Base-by-base conservation (phyloP, 805 yeast species). In the Spencermartinsiella europaea region DNA sequence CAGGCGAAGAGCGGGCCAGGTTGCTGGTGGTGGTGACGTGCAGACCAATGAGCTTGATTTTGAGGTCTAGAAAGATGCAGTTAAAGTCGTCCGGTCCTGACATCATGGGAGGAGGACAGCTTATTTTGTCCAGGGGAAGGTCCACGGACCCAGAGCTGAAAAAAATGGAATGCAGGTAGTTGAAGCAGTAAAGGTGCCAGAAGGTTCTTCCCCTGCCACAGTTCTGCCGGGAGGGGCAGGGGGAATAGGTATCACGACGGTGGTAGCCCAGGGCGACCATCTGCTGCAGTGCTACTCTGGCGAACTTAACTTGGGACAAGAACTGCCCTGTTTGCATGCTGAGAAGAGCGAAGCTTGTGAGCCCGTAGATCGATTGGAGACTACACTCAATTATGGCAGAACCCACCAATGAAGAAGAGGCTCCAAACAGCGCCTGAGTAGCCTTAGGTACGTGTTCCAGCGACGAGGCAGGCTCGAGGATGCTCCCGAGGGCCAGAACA, bases 381-480 rank as follows among this genome's bases (percentile, higher is more conserved):
- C 27, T 37, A 14, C 41, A 36, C 15, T 43, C 46, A 5, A 43
- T 21, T 17, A 43, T 15, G 14, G 41, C 41, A 35, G 46, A 17
- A 3, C 41, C 40, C 8, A 43, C 41, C 20, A 34, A 20, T 8
- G 46, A 43, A 15, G 37, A 21, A 12, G 46, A 40, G 25, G 41
- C 46, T 15, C 38, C 37, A 33, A 43, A 43, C 21, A 43, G 34
- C 25, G 22, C 22, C 37, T n/a, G 21, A 4, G 36, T 28, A 19
- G 27, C 19, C 14, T 25, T 21, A 5, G 25, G 31, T 5, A 19
- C 41, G 12, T 40, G 14, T 28, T 36, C 46, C 21, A 34, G 25
- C 3, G 40, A 21, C 3, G 31, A 14, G 36, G n/a, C 3, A 3
- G 40, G 19, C 10, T 28, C 14, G 7, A 35, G 17, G 22, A 43